Evolutionary conservation across 129 eudicot species (phyloP).

Genomic region (Escallonia rubra): DNA sequence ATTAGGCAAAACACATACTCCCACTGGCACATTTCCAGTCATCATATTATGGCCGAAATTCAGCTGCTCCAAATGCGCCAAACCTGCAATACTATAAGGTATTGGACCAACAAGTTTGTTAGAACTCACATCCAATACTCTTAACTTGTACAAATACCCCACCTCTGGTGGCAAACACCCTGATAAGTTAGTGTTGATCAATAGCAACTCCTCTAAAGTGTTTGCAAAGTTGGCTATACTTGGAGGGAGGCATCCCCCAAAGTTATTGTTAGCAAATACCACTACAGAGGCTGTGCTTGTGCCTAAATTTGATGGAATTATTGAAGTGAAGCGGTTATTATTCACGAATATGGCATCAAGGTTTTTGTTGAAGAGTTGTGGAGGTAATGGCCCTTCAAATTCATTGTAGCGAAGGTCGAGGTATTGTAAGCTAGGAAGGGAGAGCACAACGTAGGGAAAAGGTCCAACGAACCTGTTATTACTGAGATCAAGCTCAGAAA

Average conservation of each 20-base stretch:
- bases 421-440: conserved; percentile 45
- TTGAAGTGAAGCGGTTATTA: conserved; percentile 49
- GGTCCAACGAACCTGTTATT: conserved; percentile 79
- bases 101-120: conserved; percentile 61
- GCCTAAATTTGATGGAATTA: conserved; percentile 56
- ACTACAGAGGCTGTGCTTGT: conserved; percentile 51
- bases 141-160: conserved; percentile 58
- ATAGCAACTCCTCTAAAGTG: conserved; percentile 57
- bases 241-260: conserved; percentile 66
- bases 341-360: conserved; percentile 70
- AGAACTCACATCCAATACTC: conserved; percentile 62
- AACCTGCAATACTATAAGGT: conserved; percentile 63
- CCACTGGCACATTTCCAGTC: conserved; percentile 51
- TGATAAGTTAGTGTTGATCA: conserved; percentile 56
- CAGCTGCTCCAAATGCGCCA: conserved; percentile 59
- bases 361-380: conserved; percentile 42
- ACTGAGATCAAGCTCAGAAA: conserved; percentile 74
- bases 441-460: conserved; percentile 61
- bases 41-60: conserved; percentile 71
- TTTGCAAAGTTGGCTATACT: conserved; percentile 54
- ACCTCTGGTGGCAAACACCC: conserved; percentile 72
- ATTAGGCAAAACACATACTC: conserved; percentile 61
- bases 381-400: conserved; percentile 65
- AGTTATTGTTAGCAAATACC: conserved; percentile 71
- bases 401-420: conserved; percentile 77